Conservation (phyloP, 2,329 filamentous ascomycete species). For the Phoma herbarum region DNA sequence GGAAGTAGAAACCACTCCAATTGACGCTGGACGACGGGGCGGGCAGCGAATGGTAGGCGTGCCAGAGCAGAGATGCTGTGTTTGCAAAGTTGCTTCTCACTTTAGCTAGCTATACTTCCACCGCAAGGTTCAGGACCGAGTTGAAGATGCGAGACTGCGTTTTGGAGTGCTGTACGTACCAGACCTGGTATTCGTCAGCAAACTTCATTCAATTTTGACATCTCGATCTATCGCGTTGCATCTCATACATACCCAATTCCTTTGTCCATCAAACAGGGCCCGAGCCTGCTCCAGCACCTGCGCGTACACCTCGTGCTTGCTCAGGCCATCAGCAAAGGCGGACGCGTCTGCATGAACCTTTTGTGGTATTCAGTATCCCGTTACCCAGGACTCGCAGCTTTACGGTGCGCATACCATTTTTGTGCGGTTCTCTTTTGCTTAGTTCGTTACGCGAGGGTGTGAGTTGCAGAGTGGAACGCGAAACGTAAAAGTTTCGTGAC, state of each 20-base stretch:
- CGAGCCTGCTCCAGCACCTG: constrained; percentile 76
- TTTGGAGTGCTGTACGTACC: constrained; percentile 11
- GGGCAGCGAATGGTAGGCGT: constrained; percentile 77
- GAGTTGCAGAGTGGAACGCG: constrained; percentile 7
- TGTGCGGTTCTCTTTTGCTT: constrained; percentile 10
- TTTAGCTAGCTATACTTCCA: background rate
- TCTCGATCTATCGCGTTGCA: background rate
- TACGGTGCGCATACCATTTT: constrained; percentile 24
- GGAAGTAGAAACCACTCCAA: constrained; percentile 72
- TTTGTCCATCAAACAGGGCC: constrained; percentile 74
- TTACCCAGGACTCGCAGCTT: constrained; percentile 22
- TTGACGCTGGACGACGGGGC: constrained; percentile 70
- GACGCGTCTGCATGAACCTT: constrained; percentile 81
- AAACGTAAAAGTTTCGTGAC: constrained; percentile 16
- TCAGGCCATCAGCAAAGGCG: constrained; percentile 72
- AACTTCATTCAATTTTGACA: background rate
- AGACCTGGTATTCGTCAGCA: constrained; percentile 14
- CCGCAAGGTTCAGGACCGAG: background rate
- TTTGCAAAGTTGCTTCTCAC: constrained; percentile 71
- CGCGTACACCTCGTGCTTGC: constrained; percentile 76
- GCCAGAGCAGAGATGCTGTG: constrained; percentile 78
- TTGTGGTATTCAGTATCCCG: constrained; percentile 25
- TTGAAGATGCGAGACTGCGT: background rate
- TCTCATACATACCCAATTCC: constrained; percentile 72
- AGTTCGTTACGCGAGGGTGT: constrained; percentile 12